A percentile compares a stretch with the other conserved stretches of the same genome.
phyloP scores from a whole-genome alignment of 345 rosid genomes.

The Kandelia obovata region DNA sequence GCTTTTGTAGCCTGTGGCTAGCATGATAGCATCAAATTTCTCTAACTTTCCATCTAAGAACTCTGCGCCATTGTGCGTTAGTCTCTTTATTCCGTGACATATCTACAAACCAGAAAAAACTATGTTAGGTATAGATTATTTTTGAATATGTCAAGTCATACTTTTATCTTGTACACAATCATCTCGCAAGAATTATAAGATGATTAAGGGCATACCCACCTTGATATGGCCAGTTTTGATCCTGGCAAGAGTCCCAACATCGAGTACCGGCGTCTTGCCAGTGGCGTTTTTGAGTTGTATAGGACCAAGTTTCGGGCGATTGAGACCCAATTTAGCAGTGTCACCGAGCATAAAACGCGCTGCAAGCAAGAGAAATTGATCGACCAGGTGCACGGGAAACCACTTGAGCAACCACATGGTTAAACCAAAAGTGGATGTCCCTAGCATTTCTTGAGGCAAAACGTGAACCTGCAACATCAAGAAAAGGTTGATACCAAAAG shows the following conservation, averaged over 20 bases:
- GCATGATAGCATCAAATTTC: conserved; percentile 65
- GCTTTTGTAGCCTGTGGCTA: conserved; percentile 88
- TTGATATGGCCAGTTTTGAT: conserved; percentile 69
- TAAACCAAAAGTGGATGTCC: conserved; percentile 73
- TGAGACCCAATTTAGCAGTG: conserved; percentile 53
- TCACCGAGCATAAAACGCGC: conserved; percentile 60
- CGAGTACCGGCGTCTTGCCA: conserved; percentile 90
- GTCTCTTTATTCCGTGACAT: conserved; percentile 49
- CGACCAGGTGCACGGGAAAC: conserved; percentile 64
- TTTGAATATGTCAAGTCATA: neutral
- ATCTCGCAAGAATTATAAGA: conserved; percentile 39
- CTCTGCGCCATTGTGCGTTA: conserved; percentile 47
- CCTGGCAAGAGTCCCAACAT: conserved; percentile 66
- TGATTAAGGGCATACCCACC: conserved; percentile 30
- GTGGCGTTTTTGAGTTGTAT: conserved; percentile 55
- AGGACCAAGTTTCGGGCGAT: conserved; percentile 72
- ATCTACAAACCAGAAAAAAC: conserved; percentile 34
- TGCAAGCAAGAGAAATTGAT: conserved; percentile 48
- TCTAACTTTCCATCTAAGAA: conserved; percentile 63
- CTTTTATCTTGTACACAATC: conserved; percentile 17
- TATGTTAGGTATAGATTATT: neutral
- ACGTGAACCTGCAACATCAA: conserved; percentile 64
- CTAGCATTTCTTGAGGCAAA: conserved; percentile 82
- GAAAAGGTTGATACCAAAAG: conserved; percentile 7
- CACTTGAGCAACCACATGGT: conserved; percentile 76